phyloP scores from a whole-genome alignment of 179 eudicot species.

The Beta corolliflora region DNA sequence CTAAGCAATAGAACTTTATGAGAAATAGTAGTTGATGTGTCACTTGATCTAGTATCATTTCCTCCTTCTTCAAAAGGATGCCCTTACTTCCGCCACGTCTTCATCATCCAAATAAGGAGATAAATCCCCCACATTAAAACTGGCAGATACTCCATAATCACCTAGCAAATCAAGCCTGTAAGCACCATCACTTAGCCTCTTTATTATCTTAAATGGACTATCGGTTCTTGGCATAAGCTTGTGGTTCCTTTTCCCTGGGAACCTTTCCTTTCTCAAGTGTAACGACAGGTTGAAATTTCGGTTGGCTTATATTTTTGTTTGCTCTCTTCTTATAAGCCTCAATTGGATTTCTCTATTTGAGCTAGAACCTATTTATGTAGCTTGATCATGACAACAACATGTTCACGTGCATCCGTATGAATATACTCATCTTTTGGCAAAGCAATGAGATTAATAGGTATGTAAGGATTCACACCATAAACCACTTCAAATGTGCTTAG shows the following conservation, averaged over 20 bases:
- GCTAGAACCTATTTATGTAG: not conserved
- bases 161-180: not conserved
- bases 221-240: not conserved
- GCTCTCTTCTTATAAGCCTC: not conserved
- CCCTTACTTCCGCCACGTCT: not conserved
- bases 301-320: not conserved
- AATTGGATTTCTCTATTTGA: not conserved
- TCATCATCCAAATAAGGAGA: not conserved
- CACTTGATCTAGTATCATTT: not conserved
- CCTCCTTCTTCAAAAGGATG: not conserved
- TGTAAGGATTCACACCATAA: not conserved
- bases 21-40: too few species aligned
- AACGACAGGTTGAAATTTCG: not conserved
- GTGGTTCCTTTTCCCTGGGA: not conserved
- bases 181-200: not conserved
- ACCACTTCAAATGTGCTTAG: not conserved
- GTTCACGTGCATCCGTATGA: not conserved
- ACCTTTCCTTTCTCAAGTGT: not conserved
- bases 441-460: not conserved
- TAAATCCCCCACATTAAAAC: not conserved
- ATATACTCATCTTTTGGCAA: not conserved
- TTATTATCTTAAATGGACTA: not conserved
- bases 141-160: not conserved
- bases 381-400: not conserved
- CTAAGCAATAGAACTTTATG: too few species aligned